Percentiles rank a stretch among this genome's conserved stretches.
Evolutionary conservation across 1,139 yeast species (phyloP).

Genomic region (Arxiozyma slooffiae): DNA sequence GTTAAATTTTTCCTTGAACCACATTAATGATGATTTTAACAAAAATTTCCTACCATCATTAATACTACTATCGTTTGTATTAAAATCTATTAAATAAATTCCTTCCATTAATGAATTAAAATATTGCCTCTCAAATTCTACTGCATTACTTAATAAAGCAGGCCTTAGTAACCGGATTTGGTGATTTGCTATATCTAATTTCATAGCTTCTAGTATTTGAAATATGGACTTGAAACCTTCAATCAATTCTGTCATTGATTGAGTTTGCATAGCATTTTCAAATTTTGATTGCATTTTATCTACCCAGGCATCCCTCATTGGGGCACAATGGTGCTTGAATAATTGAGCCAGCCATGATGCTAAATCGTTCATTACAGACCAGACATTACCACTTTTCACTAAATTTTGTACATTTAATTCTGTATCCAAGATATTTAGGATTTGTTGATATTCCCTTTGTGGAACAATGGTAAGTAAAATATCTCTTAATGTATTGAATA

Average conservation of each 20-base stretch:
- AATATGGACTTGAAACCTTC: slow-evolving; percentile 73
- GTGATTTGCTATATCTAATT: slow-evolving; percentile 89
- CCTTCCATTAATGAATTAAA: slow-evolving; percentile 55
- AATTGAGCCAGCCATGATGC: slow-evolving; percentile 29
- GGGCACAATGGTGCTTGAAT: slow-evolving; percentile 55
- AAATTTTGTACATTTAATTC: slow-evolving; percentile 71
- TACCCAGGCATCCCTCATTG: slow-evolving; percentile 89
- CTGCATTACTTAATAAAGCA: slow-evolving; percentile 75
- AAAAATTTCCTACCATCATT: slow-evolving; percentile 49
- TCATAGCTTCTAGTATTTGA: slow-evolving; percentile 90
- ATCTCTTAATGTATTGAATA: slow-evolving; percentile 70
- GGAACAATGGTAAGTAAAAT: slow-evolving; percentile 70
- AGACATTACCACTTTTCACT: slow-evolving; percentile 38
- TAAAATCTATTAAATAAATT: neutral
- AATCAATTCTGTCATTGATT: slow-evolving; percentile 49
- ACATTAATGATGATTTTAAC: slow-evolving; percentile 53
- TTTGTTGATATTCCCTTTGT: slow-evolving; percentile 58
- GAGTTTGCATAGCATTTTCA: slow-evolving; percentile 47
- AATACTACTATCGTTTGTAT: neutral
- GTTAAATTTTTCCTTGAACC: slow-evolving; percentile 48
- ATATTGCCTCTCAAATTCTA: slow-evolving; percentile 85
- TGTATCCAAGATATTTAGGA: slow-evolving; percentile 67
- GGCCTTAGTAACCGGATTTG: slow-evolving; percentile 83
- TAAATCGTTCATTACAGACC: slow-evolving; percentile 22
- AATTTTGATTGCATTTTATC: slow-evolving; percentile 71